Evolutionary conservation across 768 basidiomycete genomes (phyloP), one percentile per base, ranked within the genome.

Genomic region (Psilocybe cyanescens): DNA sequence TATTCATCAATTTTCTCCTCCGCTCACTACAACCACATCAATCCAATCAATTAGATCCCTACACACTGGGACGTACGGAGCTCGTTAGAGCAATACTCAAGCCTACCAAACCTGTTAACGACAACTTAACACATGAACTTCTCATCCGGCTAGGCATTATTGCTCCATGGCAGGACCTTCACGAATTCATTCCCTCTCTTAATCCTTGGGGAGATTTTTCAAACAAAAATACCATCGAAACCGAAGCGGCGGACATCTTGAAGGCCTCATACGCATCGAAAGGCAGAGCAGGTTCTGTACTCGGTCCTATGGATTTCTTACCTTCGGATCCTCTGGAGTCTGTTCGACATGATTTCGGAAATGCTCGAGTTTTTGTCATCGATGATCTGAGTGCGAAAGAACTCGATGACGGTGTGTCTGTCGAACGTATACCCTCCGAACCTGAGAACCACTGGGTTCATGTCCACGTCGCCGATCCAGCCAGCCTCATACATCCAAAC

Each of bases 381-480:
- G 97, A 99, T 69, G 92, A 94, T 61, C 64, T 79, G 0, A 71
- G 68, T 6, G 95, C 97, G 0, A 75, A 90, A 67, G 97, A 99
- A 70, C 82, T 99, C 19, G 97, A 99, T 70, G 97, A 99, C 71
- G 97, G 95, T 2, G 68, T 99, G 33, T 96, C 95, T 1, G 70
- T 98, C 31, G 92, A 97, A 64, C 70, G 75, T n/a, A 81, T 89
- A 33, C 79, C 83, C 4, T 75, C 76, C 3, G 86, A 91, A 51
- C 84, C 86, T 2, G 83, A 80, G 14, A 80, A 74, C 17, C 70
- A 76, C 48, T 99, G 97, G 97, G 71, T 97, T 9, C 96, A 98
- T 67, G 81, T 90, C 28, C 97, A 99, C 70, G 83, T 99, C 58
- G 96, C 97, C 8, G 97, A 99, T 72, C 96, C 96, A 0, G 94